phyloP scores from a whole-genome alignment of 2,329 filamentous ascomycete species.

The Penicillium fuscoglaucum region DNA sequence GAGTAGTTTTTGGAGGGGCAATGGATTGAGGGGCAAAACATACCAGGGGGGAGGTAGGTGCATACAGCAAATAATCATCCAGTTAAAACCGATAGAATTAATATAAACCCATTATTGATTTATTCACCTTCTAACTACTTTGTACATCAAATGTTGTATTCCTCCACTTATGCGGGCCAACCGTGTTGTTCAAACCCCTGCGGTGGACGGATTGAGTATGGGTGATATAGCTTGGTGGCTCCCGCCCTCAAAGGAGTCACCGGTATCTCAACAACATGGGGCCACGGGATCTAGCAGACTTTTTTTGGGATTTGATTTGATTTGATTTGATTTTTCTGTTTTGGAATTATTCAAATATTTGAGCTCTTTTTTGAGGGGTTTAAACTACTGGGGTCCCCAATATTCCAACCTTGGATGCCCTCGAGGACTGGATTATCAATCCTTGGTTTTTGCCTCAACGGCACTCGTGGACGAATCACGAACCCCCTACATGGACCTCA shows the following conservation, averaged over 20 bases:
- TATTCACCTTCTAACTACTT: not conserved
- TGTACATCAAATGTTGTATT: not conserved
- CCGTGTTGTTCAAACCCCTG: not conserved
- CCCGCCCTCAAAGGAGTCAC: constrained; percentile 26
- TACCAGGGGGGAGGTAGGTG: not conserved
- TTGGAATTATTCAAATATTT: not conserved
- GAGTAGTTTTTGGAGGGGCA: constrained; percentile 3
- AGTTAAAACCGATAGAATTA: not conserved
- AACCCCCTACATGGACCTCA: not conserved
- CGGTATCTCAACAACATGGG: constrained; percentile 7
- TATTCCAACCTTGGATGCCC: not conserved
- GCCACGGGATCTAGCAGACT: constrained; percentile 17
- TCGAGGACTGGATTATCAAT: not conserved
- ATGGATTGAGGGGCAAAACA: constrained; percentile 21
- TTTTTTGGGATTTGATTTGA: constrained; percentile 3
- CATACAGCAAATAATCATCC: not conserved
- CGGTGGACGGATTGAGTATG: constrained; percentile 21
- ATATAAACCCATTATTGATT: not conserved
- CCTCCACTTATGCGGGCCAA: not conserved
- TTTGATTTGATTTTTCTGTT: not conserved
- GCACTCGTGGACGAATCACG: not conserved
- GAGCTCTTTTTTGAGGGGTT: not conserved
- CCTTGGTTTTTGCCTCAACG: not conserved
- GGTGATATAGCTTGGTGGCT: constrained; percentile 14
- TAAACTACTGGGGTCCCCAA: not conserved